Percentiles rank a stretch among this genome's conserved stretches.
Evolutionary conservation across 2,329 filamentous ascomycete species (phyloP).

Genomic region (Lojkania enalia): DNA sequence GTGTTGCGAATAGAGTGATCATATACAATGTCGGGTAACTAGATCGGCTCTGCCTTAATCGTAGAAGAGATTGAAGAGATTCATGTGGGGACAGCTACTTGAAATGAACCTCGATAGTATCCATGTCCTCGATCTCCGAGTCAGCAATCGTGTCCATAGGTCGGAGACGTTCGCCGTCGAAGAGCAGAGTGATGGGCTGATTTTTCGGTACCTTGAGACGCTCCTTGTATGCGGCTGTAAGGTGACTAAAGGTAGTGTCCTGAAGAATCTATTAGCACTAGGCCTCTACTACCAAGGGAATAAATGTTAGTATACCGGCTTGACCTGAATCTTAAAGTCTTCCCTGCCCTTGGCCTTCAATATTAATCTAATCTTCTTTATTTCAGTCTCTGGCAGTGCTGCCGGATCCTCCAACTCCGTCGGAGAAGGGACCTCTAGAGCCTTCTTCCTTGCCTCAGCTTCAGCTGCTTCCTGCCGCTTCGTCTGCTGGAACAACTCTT

Average conservation of each 20-base stretch:
- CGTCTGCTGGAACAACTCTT: conserved; percentile 60
- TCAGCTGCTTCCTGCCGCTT: conserved; percentile 45
- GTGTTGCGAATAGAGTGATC: too few species aligned
- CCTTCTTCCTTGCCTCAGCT: conserved; percentile 39
- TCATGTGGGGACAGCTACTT: conserved; percentile 14
- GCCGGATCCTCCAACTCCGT: conserved; percentile 20
- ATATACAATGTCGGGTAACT: too few species aligned
- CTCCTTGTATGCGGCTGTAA: conserved; percentile 35
- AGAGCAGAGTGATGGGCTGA: conserved; percentile 40
- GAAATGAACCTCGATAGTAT: conserved; percentile 41
- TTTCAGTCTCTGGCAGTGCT: conserved; percentile 20
- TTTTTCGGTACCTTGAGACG: conserved; percentile 24
- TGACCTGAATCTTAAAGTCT: conserved; percentile 56
- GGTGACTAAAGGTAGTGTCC: conserved; percentile 35
- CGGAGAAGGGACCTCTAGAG: conserved; percentile 36
- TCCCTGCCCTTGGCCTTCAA: conserved; percentile 56
- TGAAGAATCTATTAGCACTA: conserved; percentile 19
- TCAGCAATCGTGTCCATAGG: conserved; percentile 38
- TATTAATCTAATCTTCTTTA: conserved; percentile 50
- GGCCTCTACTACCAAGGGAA: not conserved
- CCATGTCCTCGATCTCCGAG: conserved; percentile 43
- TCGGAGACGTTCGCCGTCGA: conserved; percentile 43
- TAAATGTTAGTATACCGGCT: conserved; percentile 43
- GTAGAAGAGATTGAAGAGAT: not conserved
- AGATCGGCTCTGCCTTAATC: too few species aligned